phyloP scores from a whole-genome alignment of 352 stramenopile species.

The Globisporangium recalcitrans region DNA sequence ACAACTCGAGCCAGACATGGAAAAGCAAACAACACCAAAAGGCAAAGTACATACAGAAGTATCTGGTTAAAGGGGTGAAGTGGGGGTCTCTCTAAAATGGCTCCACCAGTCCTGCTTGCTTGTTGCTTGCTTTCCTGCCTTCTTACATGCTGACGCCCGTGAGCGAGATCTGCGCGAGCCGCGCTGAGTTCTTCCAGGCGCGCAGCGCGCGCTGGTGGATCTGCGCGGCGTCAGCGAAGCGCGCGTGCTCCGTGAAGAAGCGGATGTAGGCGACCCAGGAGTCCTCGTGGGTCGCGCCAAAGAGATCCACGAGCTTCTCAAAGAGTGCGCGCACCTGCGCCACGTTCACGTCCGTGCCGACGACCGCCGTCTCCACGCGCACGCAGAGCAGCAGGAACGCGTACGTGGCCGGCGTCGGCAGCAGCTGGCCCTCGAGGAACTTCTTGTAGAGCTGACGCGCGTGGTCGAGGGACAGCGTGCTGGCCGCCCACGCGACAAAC shows the following conservation, averaged over 20 bases:
- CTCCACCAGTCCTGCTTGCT: background rate
- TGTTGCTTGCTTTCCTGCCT: background rate
- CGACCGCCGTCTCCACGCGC: conserved; percentile 54
- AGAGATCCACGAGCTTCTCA: conserved; percentile 82
- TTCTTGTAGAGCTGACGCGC: conserved; percentile 55
- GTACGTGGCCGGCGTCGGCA: conserved; percentile 53
- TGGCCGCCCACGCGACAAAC: conserved; percentile 56
- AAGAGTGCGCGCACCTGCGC: conserved; percentile 58
- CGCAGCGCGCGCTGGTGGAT: conserved; percentile 69
- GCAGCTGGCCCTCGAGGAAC: conserved; percentile 66
- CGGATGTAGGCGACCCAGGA: conserved; percentile 73
- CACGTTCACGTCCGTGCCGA: conserved; percentile 25
- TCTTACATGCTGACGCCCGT: conserved; percentile 18
- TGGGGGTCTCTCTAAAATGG: background rate
- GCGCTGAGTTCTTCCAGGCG: conserved; percentile 52
- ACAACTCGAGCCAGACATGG: background rate
- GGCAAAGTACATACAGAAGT: conserved; percentile 1
- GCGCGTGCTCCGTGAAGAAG: conserved; percentile 39
- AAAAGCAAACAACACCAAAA: background rate
- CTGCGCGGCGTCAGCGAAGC: conserved; percentile 51
- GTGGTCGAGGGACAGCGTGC: conserved; percentile 26
- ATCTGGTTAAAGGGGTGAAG: background rate
- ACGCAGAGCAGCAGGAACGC: conserved; percentile 67
- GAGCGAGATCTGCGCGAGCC: conserved; percentile 49
- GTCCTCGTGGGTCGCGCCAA: conserved; percentile 47